Evolutionary conservation across 306 rosid genomes (phyloP).

Genomic region (Ormosia semicastrata): DNA sequence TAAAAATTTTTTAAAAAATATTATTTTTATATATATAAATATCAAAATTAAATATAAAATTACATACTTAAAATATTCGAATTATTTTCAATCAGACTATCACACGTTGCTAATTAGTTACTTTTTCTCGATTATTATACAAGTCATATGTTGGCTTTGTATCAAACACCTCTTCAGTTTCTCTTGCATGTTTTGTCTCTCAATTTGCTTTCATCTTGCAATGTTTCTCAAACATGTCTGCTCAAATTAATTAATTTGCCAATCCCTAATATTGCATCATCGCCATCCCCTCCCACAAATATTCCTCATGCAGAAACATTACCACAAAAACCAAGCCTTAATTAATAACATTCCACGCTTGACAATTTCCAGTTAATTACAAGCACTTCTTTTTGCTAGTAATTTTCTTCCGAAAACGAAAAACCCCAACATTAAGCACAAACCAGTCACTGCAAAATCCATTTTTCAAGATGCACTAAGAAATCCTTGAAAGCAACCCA

Average conservation of each 20-base stretch:
- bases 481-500: slow-evolving; percentile 42
- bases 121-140: too few species aligned
- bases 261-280: not conserved
- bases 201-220: not conserved
- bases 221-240: not conserved
- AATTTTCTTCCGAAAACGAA: not conserved
- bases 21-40: too few species aligned
- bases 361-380: not conserved
- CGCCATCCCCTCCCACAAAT: not conserved
- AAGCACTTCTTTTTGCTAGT: not conserved
- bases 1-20: too few species aligned
- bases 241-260: not conserved
- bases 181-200: too few species aligned
- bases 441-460: not conserved
- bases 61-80: too few species aligned
- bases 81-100: too few species aligned
- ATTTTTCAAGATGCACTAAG: not conserved
- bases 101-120: too few species aligned
- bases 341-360: not conserved
- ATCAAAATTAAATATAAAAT: too few species aligned
- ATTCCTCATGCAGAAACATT: slow-evolving; percentile 10
- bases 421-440: not conserved
- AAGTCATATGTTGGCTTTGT: too few species aligned
- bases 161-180: too few species aligned
- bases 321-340: slow-evolving; percentile 11